A percentile compares a stretch with the other conserved stretches of the same genome.
These are phyloP conservation scores for Flaveria linearis DNA, from an alignment of 129 eudicot species.

Conservation along the genomic window DNA sequence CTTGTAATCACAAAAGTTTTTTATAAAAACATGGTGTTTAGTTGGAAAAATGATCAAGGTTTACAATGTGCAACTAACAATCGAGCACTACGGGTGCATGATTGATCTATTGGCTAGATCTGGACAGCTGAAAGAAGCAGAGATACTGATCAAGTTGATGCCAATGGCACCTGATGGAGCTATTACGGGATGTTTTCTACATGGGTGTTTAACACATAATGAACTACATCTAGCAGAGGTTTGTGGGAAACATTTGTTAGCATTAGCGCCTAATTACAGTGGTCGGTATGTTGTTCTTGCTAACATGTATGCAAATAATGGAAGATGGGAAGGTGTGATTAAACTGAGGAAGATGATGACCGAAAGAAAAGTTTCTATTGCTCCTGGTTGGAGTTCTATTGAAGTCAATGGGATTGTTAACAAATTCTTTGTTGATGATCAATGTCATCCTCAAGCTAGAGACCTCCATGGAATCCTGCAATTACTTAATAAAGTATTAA, in stretches of 20 bases:
- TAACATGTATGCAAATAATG: constrained; percentile 44
- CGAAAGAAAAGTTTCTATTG: constrained; percentile 31
- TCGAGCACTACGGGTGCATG: constrained; percentile 59
- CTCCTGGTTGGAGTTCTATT: constrained; percentile 49
- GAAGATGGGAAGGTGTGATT: constrained; percentile 45
- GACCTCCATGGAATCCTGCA: constrained; percentile 31
- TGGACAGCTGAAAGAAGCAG: constrained; percentile 38
- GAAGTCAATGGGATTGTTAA: constrained; percentile 42
- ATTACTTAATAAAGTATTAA: constrained; percentile 26
- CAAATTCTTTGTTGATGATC: constrained; percentile 40
- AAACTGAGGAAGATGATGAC: constrained; percentile 45
- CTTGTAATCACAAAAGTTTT: constrained; percentile 48
- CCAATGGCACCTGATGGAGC: constrained; percentile 53
- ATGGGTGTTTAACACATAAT: constrained; percentile 43
- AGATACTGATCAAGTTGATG: constrained; percentile 41
- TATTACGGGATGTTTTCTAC: constrained; percentile 50
- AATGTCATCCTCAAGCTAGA: constrained; percentile 34
- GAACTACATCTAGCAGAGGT: constrained; percentile 25
- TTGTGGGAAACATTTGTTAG: constrained; percentile 42
- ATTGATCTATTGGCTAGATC: constrained; percentile 44
- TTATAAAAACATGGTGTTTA: constrained; percentile 30
- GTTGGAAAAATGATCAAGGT: constrained; percentile 46
- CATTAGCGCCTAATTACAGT: constrained; percentile 43
- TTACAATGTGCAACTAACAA: constrained; percentile 30
- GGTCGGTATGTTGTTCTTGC: constrained; percentile 46